Evolutionary conservation across 1,139 yeast genomes (phyloP).

Genomic region (Taiozyma sp.): DNA sequence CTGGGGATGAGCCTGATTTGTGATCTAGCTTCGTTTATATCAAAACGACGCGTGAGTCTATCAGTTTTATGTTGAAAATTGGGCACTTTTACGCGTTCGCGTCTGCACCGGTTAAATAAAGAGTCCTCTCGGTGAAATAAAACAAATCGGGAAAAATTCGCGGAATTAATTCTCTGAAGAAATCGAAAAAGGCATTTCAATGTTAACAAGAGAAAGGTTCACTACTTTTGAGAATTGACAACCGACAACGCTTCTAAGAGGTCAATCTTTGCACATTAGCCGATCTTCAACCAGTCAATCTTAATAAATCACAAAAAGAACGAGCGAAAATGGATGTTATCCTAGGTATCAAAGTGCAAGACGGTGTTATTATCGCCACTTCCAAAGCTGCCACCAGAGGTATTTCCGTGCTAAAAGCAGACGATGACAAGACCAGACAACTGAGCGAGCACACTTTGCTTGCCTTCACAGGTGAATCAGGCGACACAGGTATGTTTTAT

Average conservation of each 20-base stretch:
- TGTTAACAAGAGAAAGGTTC: background rate
- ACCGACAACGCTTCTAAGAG: background rate
- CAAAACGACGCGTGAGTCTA: background rate
- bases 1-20: background rate
- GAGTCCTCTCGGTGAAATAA: background rate
- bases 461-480: conserved; percentile 94
- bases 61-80: background rate
- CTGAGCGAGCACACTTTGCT: conserved; percentile 74
- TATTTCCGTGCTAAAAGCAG: conserved; percentile 77
- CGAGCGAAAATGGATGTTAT: conserved; percentile 68
- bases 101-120: background rate
- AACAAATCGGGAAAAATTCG: background rate
- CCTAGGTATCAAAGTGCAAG: conserved; percentile 78
- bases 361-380: conserved; percentile 81
- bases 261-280: background rate
- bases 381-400: conserved; percentile 95
- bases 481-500: conserved; percentile 59
- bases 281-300: background rate
- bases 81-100: background rate
- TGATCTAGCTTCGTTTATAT: background rate
- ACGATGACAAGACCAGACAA: conserved; percentile 82
- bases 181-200: background rate
- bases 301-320: background rate
- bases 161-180: background rate
- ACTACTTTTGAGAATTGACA: background rate